Conservation (phyloP, 2,329 filamentous ascomycete genomes). For the Colletotrichum theobromicola region DNA sequence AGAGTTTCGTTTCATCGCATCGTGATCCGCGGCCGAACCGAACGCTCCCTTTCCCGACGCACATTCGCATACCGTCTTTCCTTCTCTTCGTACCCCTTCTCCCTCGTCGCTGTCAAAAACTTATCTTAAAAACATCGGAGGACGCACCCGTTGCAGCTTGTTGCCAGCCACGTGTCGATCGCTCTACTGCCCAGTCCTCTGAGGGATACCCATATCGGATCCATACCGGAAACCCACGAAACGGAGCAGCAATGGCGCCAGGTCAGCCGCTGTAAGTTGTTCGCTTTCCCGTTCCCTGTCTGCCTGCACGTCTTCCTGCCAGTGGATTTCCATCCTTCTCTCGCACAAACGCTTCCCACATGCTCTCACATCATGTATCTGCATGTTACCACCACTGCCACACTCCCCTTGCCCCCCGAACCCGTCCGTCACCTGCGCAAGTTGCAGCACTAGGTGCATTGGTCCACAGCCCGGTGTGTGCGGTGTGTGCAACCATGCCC, state of each 20-base stretch:
- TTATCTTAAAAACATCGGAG: slow-evolving; percentile 4
- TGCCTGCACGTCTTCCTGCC: not conserved
- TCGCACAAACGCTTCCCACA: not conserved
- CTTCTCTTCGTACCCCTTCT: not conserved
- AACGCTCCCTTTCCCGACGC: not conserved
- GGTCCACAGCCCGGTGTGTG: not conserved
- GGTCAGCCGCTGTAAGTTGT: slow-evolving; percentile 20
- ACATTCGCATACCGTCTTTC: not conserved
- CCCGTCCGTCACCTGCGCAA: not conserved
- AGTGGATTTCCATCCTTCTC: not conserved
- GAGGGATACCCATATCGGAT: not conserved
- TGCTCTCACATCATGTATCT: not conserved
- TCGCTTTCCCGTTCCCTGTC: not conserved
- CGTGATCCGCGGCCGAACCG: slow-evolving; percentile 11
- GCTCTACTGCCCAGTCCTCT: not conserved
- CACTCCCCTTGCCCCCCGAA: not conserved
- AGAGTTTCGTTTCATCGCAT: slow-evolving; percentile 21
- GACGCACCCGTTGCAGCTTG: not conserved
- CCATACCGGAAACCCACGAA: not conserved
- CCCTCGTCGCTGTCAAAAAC: not conserved
- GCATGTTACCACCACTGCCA: not conserved
- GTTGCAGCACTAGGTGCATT: slow-evolving; percentile 15
- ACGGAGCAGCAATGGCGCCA: not conserved
- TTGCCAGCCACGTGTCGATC: slow-evolving; percentile 7
- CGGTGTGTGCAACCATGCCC: not conserved